phyloP scores from a whole-genome alignment of 1,284 basidiomycete species.

The Peniophora sp. region DNA sequence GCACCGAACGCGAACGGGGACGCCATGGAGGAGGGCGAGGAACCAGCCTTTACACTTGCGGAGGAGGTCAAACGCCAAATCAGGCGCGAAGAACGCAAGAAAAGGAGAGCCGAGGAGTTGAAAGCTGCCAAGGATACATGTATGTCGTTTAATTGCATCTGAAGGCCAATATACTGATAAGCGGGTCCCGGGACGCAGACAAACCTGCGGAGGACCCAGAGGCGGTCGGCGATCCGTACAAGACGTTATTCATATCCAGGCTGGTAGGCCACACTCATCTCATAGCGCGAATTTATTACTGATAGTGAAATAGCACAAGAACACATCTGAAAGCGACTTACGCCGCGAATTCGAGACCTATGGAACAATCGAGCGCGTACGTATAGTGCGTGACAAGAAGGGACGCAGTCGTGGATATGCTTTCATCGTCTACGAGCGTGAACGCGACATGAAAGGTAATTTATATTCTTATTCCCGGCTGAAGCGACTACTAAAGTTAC shows the following conservation, averaged over 20 bases:
- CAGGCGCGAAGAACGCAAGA: conserved; percentile 72
- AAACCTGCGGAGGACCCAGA: conserved; percentile 88
- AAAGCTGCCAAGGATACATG: conserved; percentile 78
- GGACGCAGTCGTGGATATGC: conserved; percentile 88
- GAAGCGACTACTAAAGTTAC: conserved; percentile 11
- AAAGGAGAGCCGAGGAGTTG: conserved; percentile 73
- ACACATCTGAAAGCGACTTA: conserved; percentile 84
- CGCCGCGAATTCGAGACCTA: conserved; percentile 93
- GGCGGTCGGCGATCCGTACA: conserved; percentile 96
- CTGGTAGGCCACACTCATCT: conserved; percentile 44
- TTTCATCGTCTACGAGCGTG: conserved; percentile 95
- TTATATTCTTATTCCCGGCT: conserved; percentile 6
- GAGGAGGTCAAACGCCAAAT: conserved; percentile 76
- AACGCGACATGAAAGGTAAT: conserved; percentile 97
- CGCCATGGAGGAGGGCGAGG: conserved; percentile 73
- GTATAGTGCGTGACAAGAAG: conserved; percentile 87
- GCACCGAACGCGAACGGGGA: conserved; percentile 25
- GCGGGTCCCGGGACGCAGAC: conserved; percentile 38
- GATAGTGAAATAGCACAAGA: conserved; percentile 59
- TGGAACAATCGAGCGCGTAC: conserved; percentile 88
- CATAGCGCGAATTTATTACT: conserved; percentile 11
- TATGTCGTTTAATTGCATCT: conserved; percentile 30
- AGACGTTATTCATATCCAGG: conserved; percentile 94
- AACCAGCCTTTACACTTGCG: conserved; percentile 67
- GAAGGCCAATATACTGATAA: conserved; percentile 7